These are phyloP conservation scores for Lentinula edodes DNA, from an alignment of 768 basidiomycete species.

Conservation along the genomic window DNA sequence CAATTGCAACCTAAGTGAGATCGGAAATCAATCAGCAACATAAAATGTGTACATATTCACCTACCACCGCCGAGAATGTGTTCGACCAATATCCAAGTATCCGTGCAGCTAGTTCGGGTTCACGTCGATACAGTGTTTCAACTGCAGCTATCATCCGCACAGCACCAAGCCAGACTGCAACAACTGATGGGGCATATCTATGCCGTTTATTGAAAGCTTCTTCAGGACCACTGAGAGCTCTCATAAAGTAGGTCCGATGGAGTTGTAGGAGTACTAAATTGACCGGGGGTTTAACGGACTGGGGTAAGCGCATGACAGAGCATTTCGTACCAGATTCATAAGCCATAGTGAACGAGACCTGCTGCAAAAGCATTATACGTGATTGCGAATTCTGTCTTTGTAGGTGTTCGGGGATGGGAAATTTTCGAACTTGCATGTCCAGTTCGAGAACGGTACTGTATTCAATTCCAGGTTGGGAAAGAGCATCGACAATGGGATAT, in stretches of 20 bases:
- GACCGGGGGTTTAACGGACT: not conserved
- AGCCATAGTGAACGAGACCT: conserved; percentile 51
- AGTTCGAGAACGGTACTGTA: conserved; percentile 48
- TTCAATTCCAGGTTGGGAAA: conserved; percentile 48
- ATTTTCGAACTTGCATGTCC: conserved; percentile 58
- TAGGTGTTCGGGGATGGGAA: conserved; percentile 45
- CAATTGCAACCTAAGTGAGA: conserved; percentile 38
- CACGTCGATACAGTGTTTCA: conserved; percentile 47
- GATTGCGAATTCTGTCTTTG: conserved; percentile 35
- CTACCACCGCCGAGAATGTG: conserved; percentile 46
- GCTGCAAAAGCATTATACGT: conserved; percentile 51
- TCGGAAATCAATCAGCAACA: not conserved
- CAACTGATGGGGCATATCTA: conserved; percentile 64
- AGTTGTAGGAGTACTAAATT: conserved; percentile 55
- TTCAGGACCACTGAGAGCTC: conserved; percentile 53
- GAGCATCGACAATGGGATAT: conserved; percentile 54
- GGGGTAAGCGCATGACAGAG: not conserved
- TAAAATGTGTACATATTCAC: conserved; percentile 6
- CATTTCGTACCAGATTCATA: conserved; percentile 51
- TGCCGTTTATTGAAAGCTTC: conserved; percentile 56
- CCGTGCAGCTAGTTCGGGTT: conserved; percentile 54
- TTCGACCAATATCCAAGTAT: conserved; percentile 51
- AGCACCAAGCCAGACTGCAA: conserved; percentile 62
- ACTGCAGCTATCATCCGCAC: conserved; percentile 59
- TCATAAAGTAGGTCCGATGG: conserved; percentile 64